Evolutionary conservation across 148 eudicot species (phyloP).

Genomic region (Vaccinium darrowii): DNA sequence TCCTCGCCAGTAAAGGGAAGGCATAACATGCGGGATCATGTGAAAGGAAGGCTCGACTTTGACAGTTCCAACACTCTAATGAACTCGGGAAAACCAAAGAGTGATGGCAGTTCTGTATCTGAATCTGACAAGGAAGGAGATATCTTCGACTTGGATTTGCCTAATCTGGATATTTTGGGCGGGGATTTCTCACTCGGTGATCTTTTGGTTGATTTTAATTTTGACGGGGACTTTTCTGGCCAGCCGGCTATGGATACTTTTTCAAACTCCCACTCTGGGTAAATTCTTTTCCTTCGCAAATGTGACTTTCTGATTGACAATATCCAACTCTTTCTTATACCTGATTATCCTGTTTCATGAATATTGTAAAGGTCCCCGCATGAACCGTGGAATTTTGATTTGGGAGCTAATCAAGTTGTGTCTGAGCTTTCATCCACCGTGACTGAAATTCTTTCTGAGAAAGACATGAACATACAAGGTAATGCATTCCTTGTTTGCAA

Average conservation of each 20-base stretch:
- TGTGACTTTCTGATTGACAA: neutral
- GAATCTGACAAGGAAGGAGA: conserved; percentile 62
- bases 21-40: conserved; percentile 57
- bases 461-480: conserved; percentile 44
- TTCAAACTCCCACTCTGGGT: conserved; percentile 47
- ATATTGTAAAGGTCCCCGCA: conserved; percentile 41
- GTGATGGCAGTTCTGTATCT: conserved; percentile 43
- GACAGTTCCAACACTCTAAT: conserved; percentile 51
- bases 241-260: conserved; percentile 41
- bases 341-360: neutral
- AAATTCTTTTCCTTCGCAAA: conserved; percentile 12
- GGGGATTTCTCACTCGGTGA: conserved; percentile 56
- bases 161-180: conserved; percentile 58
- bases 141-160: conserved; percentile 62
- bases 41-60: conserved; percentile 88
- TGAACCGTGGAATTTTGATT: conserved; percentile 31
- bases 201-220: conserved; percentile 62
- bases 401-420: conserved; percentile 35
- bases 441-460: conserved; percentile 45
- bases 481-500: conserved; percentile 11
- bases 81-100: conserved; percentile 31
- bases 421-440: conserved; percentile 43
- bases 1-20: conserved; percentile 61
- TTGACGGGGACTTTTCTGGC: conserved; percentile 43
- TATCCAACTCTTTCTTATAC: neutral